Conservation (phyloP, 73 alveolate genomes). For the Paramecium octaurelia region DNA sequence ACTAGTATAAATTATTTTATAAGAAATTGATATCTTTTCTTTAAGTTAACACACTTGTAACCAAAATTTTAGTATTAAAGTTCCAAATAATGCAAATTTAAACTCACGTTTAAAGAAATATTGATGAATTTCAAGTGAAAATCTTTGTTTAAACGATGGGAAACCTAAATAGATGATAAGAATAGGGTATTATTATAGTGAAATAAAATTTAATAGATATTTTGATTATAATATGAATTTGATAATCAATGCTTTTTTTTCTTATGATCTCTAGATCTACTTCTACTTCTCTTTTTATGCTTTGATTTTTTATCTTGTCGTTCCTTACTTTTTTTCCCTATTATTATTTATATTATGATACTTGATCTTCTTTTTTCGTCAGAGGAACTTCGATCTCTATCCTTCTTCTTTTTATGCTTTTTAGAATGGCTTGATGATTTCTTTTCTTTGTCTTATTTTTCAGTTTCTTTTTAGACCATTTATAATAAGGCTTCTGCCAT, state of each 20-base stretch:
- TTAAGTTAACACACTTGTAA: no score
- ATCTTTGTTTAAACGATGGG: no score
- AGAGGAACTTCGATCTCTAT: conserved; percentile 21
- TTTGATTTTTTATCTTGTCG: conserved; percentile 35
- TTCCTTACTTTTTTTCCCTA: conserved; percentile 42
- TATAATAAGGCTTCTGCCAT: not conserved
- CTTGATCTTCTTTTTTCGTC: conserved; percentile 42
- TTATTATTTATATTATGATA: not conserved
- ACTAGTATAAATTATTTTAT: no score
- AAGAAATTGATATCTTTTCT: no score
- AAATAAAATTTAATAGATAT: not conserved
- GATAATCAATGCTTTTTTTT: conserved; percentile 19
- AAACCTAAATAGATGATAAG: no score
- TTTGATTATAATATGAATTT: not conserved
- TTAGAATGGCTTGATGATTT: not conserved
- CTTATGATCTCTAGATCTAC: conserved; percentile 40
- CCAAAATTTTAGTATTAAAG: no score
- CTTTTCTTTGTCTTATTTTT: not conserved
- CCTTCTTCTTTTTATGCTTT: not conserved
- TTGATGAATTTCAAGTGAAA: no score
- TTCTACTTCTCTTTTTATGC: conserved; percentile 35
- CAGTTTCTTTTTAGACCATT: not conserved
- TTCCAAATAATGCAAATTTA: no score
- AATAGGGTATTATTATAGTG: no score
- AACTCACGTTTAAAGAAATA: no score